A percentile compares a stretch with the other conserved stretches of the same genome.
phyloP scores from a whole-genome alignment of 1,139 yeast species.

The Pichia cactophila region DNA sequence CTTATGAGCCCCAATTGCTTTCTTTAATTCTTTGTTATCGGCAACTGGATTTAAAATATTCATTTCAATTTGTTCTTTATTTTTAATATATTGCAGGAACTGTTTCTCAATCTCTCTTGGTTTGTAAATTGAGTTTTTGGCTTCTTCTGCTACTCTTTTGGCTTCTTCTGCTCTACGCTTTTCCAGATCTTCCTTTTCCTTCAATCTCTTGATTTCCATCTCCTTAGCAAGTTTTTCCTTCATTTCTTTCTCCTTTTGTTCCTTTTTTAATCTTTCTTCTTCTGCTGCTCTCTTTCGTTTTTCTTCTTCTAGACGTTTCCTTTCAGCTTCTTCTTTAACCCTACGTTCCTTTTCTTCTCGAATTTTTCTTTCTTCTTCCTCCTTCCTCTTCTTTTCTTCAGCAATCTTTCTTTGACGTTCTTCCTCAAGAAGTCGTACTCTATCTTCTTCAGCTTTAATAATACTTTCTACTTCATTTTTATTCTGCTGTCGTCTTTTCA shows the following conservation, averaged over 20 bases:
- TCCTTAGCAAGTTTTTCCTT: constrained; percentile 11
- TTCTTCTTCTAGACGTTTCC: constrained; percentile 12
- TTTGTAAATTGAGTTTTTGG: constrained; percentile 29
- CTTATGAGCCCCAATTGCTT: constrained; percentile 40
- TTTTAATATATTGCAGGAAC: constrained; percentile 45
- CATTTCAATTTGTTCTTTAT: constrained; percentile 52
- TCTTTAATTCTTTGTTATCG: constrained; percentile 37
- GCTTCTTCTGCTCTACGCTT: constrained; percentile 16
- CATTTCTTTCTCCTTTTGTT: constrained; percentile 6
- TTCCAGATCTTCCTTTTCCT: constrained; percentile 17
- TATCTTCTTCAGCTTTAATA: constrained; percentile 8
- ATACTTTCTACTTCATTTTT: constrained; percentile 2
- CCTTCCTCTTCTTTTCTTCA: constrained; percentile 7
- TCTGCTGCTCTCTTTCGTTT: constrained; percentile 17
- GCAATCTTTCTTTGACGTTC: constrained; percentile 15
- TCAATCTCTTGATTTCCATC: constrained; percentile 18
- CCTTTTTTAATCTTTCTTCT: constrained; percentile 10
- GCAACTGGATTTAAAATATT: constrained; percentile 48
- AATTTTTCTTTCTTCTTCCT: constrained; percentile 6
- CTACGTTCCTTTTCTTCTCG: constrained; percentile 17
- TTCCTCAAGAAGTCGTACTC: constrained; percentile 7
- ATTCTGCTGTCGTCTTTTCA: background rate
- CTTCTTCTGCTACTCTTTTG: constrained; percentile 12
- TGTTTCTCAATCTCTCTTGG: constrained; percentile 36
- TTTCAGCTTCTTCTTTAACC: constrained; percentile 19